Conservation (phyloP, 2,329 filamentous ascomycete genomes). For the Alternaria triticina region DNA sequence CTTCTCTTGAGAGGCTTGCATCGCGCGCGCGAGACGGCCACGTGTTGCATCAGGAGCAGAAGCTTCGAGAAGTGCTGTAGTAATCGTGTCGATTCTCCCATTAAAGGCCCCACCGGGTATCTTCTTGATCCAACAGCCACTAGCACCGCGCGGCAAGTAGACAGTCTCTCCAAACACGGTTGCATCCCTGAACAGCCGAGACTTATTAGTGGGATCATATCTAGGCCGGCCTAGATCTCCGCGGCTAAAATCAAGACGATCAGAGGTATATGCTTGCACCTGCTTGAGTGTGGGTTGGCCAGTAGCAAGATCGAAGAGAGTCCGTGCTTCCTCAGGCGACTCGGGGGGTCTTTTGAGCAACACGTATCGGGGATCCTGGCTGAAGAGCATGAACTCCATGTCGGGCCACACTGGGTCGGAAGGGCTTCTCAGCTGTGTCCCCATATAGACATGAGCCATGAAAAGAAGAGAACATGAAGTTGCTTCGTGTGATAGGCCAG, state of each 20-base stretch:
- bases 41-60: background rate
- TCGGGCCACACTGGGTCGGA: slow-evolving; percentile 5
- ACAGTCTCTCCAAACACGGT: slow-evolving; percentile 5
- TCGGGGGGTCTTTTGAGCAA: slow-evolving; percentile 2
- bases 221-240: background rate
- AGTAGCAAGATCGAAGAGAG: slow-evolving; percentile 1
- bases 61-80: background rate
- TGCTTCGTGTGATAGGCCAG: background rate
- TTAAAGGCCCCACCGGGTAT: background rate
- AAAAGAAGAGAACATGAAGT: background rate
- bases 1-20: background rate
- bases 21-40: background rate
- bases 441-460: background rate
- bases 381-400: slow-evolving; percentile 11
- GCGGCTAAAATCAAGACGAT: background rate
- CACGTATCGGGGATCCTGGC: slow-evolving; percentile 6
- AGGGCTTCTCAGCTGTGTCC: background rate
- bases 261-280: background rate
- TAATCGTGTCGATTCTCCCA: background rate
- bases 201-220: background rate
- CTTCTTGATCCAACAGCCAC: background rate
- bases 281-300: background rate
- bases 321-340: background rate
- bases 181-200: slow-evolving; percentile 1
- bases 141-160: background rate